phyloP scores from a whole-genome alignment of 495 filamentous ascomycete species.

The Xylaria acuta region DNA sequence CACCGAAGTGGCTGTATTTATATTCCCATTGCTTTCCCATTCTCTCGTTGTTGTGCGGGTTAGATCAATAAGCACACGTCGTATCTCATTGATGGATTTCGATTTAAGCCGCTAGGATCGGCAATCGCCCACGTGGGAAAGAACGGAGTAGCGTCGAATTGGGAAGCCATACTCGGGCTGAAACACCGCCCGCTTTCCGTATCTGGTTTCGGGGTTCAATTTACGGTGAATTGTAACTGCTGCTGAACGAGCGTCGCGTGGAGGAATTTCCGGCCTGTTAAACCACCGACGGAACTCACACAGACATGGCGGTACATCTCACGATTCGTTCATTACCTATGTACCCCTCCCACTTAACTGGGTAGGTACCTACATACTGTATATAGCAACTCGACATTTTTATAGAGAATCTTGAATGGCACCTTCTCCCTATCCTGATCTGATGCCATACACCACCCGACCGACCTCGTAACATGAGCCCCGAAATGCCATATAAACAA shows the following conservation, averaged over 20 bases:
- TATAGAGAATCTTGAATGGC: neutral
- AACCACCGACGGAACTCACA: neutral
- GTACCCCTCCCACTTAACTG: too few species aligned
- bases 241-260: neutral
- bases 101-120: constrained; percentile 21
- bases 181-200: constrained; percentile 8
- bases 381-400: neutral
- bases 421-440: neutral
- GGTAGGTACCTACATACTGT: too few species aligned
- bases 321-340: neutral
- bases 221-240: neutral
- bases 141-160: constrained; percentile 6
- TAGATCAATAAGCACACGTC: constrained; percentile 35
- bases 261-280: neutral
- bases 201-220: neutral
- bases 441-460: neutral
- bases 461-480: neutral
- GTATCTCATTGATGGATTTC: constrained; percentile 17
- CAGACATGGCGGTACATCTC: neutral
- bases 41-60: neutral
- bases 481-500: too few species aligned
- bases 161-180: constrained; percentile 4
- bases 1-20: neutral
- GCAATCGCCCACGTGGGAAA: neutral
- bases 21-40: neutral